phyloP scores from a whole-genome alignment of 768 basidiomycete genomes.

The Collybiopsis confluens region DNA sequence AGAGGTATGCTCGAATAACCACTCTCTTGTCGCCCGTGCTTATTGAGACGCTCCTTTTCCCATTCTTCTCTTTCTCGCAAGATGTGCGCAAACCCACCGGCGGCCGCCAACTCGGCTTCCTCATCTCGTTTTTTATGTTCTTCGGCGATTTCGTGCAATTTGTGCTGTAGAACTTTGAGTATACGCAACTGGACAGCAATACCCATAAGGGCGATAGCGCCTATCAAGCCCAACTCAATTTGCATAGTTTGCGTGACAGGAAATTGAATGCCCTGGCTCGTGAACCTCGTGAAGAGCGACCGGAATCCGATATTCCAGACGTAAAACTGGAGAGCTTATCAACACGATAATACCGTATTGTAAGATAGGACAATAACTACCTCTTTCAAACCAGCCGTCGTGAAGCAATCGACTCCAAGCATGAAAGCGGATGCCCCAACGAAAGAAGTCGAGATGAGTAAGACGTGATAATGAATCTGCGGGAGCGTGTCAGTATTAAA shows the following conservation, averaged over 20 bases:
- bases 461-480: slow-evolving; percentile 77
- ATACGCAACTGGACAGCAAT: slow-evolving; percentile 88
- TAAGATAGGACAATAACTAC: slow-evolving; percentile 37
- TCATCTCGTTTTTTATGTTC: slow-evolving; percentile 71
- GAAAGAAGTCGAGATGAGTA: slow-evolving; percentile 82
- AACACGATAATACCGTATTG: slow-evolving; percentile 13
- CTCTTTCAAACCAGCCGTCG: slow-evolving; percentile 90
- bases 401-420: slow-evolving; percentile 91
- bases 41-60: slow-evolving; percentile 79
- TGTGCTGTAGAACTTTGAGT: slow-evolving; percentile 72
- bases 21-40: slow-evolving; percentile 62
- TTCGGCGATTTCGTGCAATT: slow-evolving; percentile 73
- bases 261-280: slow-evolving; percentile 61
- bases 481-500: slow-evolving; percentile 13
- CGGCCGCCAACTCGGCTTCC: slow-evolving; percentile 72
- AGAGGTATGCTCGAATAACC: slow-evolving; percentile 59
- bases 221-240: slow-evolving; percentile 88
- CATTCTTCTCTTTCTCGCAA: slow-evolving; percentile 74
- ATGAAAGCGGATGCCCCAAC: slow-evolving; percentile 91
- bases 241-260: slow-evolving; percentile 89
- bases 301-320: slow-evolving; percentile 92
- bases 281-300: slow-evolving; percentile 73
- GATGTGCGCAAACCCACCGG: slow-evolving; percentile 60
- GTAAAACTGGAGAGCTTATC: slow-evolving; percentile 64
- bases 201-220: slow-evolving; percentile 79